phyloP scores from a whole-genome alignment of 2,329 filamentous ascomycete genomes.

The Lecanicillium sp. region DNA sequence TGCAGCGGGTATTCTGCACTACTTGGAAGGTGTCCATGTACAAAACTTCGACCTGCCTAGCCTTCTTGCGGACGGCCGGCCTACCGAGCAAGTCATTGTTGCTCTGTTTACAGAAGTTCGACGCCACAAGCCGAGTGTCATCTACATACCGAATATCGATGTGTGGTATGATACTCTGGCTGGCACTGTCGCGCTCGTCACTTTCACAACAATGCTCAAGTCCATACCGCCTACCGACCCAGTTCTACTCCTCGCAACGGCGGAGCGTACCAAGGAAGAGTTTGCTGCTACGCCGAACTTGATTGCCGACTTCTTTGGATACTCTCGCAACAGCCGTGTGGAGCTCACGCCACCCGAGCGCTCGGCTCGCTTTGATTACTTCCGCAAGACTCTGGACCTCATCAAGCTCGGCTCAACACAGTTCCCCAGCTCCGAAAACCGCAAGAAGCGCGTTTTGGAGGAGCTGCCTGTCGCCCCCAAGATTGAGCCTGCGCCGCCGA shows the following conservation, averaged over 20 bases:
- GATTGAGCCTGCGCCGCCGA: slow-evolving; percentile 59
- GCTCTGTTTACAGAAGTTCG: slow-evolving; percentile 88
- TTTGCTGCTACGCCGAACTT: slow-evolving; percentile 49
- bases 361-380: slow-evolving; percentile 70
- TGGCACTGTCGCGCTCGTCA: slow-evolving; percentile 65
- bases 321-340: slow-evolving; percentile 71
- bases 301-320: slow-evolving; percentile 76
- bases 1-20: slow-evolving; percentile 75
- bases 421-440: slow-evolving; percentile 79
- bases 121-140: slow-evolving; percentile 90
- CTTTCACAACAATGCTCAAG: slow-evolving; percentile 75
- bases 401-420: slow-evolving; percentile 74
- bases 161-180: slow-evolving; percentile 67
- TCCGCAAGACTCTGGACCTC: slow-evolving; percentile 66
- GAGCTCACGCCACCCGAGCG: slow-evolving; percentile 60
- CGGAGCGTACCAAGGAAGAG: slow-evolving; percentile 61
- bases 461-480: slow-evolving; percentile 68
- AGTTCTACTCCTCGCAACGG: slow-evolving; percentile 78
- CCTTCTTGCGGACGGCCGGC: slow-evolving; percentile 75
- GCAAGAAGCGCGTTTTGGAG: slow-evolving; percentile 80
- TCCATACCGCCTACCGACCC: slow-evolving; percentile 87
- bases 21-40: slow-evolving; percentile 90
- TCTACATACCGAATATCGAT: slow-evolving; percentile 87
- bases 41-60: slow-evolving; percentile 91
- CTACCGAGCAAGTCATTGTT: slow-evolving; percentile 82